A percentile compares a stretch with the other conserved stretches of the same genome.
Conservation (phyloP, 2,329 filamentous ascomycete genomes). For the Fusarium bulbicola region DNA sequence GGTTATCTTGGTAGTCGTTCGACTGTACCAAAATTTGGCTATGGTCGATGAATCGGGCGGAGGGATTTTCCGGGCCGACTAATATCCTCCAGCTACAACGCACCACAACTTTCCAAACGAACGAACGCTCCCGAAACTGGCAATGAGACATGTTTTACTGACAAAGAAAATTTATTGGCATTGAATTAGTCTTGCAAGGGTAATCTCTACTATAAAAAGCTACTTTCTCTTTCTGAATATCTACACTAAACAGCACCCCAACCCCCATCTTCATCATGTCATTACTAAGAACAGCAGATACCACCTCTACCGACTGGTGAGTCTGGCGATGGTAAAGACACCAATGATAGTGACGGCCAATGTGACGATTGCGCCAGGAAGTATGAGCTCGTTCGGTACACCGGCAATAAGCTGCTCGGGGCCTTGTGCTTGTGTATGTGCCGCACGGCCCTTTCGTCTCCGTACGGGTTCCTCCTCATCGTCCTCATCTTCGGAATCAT, state of each 20-base stretch:
- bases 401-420: constrained; percentile 86
- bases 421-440: constrained; percentile 59
- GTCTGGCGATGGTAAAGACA: constrained; percentile 87
- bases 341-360: constrained; percentile 92
- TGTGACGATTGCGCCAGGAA: constrained; percentile 95
- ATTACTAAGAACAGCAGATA: constrained; percentile 41
- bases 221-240: constrained; percentile 44
- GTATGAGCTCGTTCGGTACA: constrained; percentile 90
- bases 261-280: constrained; percentile 48
- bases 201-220: constrained; percentile 43
- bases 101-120: neutral
- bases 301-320: constrained; percentile 60
- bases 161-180: constrained; percentile 22
- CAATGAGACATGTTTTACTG: constrained; percentile 7
- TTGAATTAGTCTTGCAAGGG: constrained; percentile 38
- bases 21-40: constrained; percentile 45
- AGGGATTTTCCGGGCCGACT: constrained; percentile 40
- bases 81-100: neutral
- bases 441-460: constrained; percentile 52
- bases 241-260: constrained; percentile 42
- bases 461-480: constrained; percentile 62
- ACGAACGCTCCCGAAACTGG: neutral
- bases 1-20: constrained; percentile 30
- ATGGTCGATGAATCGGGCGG: constrained; percentile 18
- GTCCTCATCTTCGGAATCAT: constrained; percentile 62